A percentile compares a stretch with the other conserved stretches of the same genome.
These are phyloP conservation scores for Corylus avellana DNA, from an alignment of 306 rosid genomes.

Conservation along the genomic window DNA sequence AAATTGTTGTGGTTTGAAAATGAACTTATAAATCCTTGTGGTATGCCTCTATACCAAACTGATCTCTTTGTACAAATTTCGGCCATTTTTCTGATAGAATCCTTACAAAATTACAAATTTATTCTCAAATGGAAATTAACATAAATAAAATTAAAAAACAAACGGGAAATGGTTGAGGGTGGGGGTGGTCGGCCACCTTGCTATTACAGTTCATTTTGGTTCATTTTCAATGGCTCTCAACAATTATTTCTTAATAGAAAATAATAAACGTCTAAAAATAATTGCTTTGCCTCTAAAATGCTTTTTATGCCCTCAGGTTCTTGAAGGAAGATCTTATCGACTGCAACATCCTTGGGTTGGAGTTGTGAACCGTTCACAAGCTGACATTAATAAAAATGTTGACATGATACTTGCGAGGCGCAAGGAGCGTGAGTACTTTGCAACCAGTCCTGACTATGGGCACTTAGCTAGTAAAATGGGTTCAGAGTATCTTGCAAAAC, in stretches of 20 bases:
- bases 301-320: slow-evolving; percentile 49
- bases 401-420: slow-evolving; percentile 91
- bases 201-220: not conserved
- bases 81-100: too few relatives aligned
- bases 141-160: too few relatives aligned
- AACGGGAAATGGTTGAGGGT: too few relatives aligned
- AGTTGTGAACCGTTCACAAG: slow-evolving; percentile 94
- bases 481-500: slow-evolving; percentile 95
- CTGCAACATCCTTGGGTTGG: slow-evolving; percentile 98
- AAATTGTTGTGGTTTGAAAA: too few relatives aligned
- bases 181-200: not conserved
- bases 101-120: too few relatives aligned
- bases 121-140: too few relatives aligned
- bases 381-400: slow-evolving; percentile 87
- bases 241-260: not conserved
- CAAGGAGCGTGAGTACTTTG: slow-evolving; percentile 90
- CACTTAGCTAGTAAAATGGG: slow-evolving; percentile 91
- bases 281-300: not conserved
- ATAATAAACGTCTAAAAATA: not conserved
- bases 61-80: too few relatives aligned
- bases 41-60: too few relatives aligned
- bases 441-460: slow-evolving; percentile 92
- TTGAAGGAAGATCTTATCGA: slow-evolving; percentile 94
- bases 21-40: too few relatives aligned
- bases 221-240: not conserved